Evolutionary conservation across 2,329 filamentous ascomycete genomes (phyloP).

Genomic region (Beauveria australis): DNA sequence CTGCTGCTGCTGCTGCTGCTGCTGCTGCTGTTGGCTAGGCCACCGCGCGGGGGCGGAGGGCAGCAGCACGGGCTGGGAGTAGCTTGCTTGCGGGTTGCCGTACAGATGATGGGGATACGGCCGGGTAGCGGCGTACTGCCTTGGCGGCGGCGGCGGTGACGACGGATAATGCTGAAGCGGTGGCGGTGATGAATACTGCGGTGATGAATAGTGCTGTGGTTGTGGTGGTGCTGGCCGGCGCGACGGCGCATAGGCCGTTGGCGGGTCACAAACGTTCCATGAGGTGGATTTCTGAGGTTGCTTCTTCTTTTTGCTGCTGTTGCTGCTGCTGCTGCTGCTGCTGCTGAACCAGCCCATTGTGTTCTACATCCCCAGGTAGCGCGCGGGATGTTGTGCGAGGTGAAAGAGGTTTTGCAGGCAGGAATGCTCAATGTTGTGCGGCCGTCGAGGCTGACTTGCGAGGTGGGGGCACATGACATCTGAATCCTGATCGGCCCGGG

Average conservation of each 20-base stretch:
- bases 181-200: neutral
- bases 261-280: conserved; percentile 11
- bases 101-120: conserved; percentile 5
- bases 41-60: neutral
- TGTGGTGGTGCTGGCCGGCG: neutral
- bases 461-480: neutral
- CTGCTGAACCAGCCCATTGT: conserved; percentile 9
- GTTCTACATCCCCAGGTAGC: neutral
- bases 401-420: neutral
- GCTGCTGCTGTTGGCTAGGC: neutral
- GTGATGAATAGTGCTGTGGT: conserved; percentile 5
- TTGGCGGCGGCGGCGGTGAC: neutral
- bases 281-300: neutral
- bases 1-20: neutral
- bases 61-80: neutral
- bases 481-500: neutral
- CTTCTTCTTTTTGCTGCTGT: neutral
- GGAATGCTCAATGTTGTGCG: neutral
- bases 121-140: neutral
- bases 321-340: neutral
- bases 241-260: conserved; percentile 5
- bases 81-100: neutral
- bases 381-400: neutral
- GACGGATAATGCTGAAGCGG: neutral
- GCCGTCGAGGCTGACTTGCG: neutral